phyloP scores from a whole-genome alignment of 2,329 filamentous ascomycete genomes.

The Colletotrichum navitas region DNA sequence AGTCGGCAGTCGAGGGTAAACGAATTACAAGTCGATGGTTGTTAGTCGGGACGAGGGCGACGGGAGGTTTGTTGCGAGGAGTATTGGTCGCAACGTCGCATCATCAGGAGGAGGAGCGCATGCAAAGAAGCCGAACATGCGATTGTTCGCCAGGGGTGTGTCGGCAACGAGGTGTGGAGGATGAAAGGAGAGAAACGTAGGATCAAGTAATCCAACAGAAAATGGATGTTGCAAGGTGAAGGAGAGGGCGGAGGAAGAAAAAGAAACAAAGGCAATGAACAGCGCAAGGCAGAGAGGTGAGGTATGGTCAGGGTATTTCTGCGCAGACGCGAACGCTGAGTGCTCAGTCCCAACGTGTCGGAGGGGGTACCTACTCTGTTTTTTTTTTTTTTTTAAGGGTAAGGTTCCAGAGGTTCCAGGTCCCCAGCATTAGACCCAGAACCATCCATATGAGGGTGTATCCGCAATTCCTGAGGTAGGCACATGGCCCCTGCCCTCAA shows the following conservation, averaged over 20 bases:
- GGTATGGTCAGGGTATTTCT: constrained; percentile 38
- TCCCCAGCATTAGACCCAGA: constrained; percentile 11
- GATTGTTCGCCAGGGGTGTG: constrained; percentile 7
- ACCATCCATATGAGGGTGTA: constrained; percentile 19
- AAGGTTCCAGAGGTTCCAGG: constrained; percentile 16
- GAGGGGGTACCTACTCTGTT: not conserved
- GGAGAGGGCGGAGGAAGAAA: constrained; percentile 15
- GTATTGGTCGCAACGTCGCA: constrained; percentile 38
- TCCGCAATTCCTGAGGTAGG: constrained; percentile 36
- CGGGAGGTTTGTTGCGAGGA: constrained; percentile 15
- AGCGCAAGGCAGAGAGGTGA: constrained; percentile 7
- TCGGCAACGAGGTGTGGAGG: not conserved
- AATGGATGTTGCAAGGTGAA: constrained; percentile 19
- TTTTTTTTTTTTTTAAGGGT: constrained; percentile 1
- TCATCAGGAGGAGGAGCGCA: constrained; percentile 36
- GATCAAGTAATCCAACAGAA: constrained; percentile 8
- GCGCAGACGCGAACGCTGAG: constrained; percentile 10
- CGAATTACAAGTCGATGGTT: constrained; percentile 3
- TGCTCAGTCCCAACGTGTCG: constrained; percentile 16
- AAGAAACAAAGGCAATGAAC: constrained; percentile 18
- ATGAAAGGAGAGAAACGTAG: constrained; percentile 12
- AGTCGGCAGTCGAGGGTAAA: constrained; percentile 27
- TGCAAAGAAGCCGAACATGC: constrained; percentile 27
- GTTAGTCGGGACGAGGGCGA: constrained; percentile 23
- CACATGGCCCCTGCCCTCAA: constrained; percentile 36